A percentile compares a stretch with the other conserved stretches of the same genome.
Evolutionary conservation across 2,329 filamentous ascomycete species (phyloP).

Genomic region (Xylariaceae sp.): DNA sequence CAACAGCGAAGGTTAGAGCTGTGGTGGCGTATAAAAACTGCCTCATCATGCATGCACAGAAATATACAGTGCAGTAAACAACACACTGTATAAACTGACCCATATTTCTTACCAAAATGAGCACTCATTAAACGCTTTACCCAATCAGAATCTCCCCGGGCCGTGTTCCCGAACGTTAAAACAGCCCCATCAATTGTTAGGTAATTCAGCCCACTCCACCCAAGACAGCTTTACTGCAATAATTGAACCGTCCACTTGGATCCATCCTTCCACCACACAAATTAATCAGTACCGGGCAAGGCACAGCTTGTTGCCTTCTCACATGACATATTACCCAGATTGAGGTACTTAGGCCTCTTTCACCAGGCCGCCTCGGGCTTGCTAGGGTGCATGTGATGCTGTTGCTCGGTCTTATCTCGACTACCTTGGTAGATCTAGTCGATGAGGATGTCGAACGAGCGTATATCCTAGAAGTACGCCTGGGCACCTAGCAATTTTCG

Average conservation of each 20-base stretch:
- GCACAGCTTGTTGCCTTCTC: slow-evolving; percentile 21
- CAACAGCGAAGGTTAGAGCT: too few relatives aligned
- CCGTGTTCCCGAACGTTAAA: slow-evolving; percentile 23
- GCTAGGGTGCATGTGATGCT: slow-evolving; percentile 6
- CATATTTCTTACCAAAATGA: slow-evolving; percentile 16
- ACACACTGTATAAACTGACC: neutral
- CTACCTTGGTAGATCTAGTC: neutral
- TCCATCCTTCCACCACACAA: neutral
- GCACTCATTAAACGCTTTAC: slow-evolving; percentile 13
- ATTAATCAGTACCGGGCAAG: slow-evolving; percentile 16
- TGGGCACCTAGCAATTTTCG: slow-evolving; percentile 13
- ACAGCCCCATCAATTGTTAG: slow-evolving; percentile 16
- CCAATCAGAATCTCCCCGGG: slow-evolving; percentile 25
- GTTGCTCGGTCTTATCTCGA: neutral
- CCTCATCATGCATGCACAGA: too few relatives aligned
- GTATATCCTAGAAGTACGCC: neutral
- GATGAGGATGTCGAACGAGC: neutral
- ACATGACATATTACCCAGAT: slow-evolving; percentile 31
- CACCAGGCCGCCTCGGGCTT: neutral
- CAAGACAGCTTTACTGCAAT: neutral
- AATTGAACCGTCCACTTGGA: slow-evolving; percentile 7
- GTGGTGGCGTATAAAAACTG: too few relatives aligned
- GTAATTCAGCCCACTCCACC: slow-evolving; percentile 22
- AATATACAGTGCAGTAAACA: neutral
- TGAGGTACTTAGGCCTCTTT: slow-evolving; percentile 12